Evolutionary conservation across 2,329 filamentous ascomycete genomes (phyloP).

Genomic region (Alternaria viburni): DNA sequence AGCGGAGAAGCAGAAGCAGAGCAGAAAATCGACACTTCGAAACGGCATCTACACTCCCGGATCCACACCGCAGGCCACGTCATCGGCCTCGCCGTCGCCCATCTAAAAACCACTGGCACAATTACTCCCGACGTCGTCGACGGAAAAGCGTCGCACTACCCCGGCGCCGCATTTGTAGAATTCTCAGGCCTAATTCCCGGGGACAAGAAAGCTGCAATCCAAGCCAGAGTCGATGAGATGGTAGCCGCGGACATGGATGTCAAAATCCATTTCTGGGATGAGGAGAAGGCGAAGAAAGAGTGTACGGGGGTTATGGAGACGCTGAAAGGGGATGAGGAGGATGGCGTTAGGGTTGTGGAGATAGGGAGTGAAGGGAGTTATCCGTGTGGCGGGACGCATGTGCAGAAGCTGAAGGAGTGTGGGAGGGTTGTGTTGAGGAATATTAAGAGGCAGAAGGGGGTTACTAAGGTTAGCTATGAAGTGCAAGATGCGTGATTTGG

Average conservation of each 20-base stretch:
- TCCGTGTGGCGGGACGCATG: slow-evolving; percentile 78
- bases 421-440: slow-evolving; percentile 70
- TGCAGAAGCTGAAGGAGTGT: slow-evolving; percentile 64
- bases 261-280: slow-evolving; percentile 71
- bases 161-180: slow-evolving; percentile 70
- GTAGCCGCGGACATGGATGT: slow-evolving; percentile 50
- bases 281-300: slow-evolving; percentile 60
- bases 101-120: slow-evolving; percentile 57
- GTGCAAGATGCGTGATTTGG: slow-evolving; percentile 24
- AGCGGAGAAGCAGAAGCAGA: background rate
- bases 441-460: slow-evolving; percentile 69
- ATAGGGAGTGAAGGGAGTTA: slow-evolving; percentile 73
- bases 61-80: slow-evolving; percentile 78
- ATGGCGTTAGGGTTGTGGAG: slow-evolving; percentile 65
- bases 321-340: slow-evolving; percentile 42
- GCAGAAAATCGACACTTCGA: slow-evolving; percentile 61
- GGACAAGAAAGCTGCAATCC: slow-evolving; percentile 57
- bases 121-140: slow-evolving; percentile 61
- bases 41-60: slow-evolving; percentile 68
- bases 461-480: slow-evolving; percentile 62
- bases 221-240: slow-evolving; percentile 65
- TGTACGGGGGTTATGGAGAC: slow-evolving; percentile 49
- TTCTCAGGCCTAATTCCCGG: slow-evolving; percentile 70
- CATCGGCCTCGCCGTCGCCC: slow-evolving; percentile 70
- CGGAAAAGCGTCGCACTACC: slow-evolving; percentile 74